phyloP scores from a whole-genome alignment of 345 rosid species.

The Pelargonium nanum region DNA sequence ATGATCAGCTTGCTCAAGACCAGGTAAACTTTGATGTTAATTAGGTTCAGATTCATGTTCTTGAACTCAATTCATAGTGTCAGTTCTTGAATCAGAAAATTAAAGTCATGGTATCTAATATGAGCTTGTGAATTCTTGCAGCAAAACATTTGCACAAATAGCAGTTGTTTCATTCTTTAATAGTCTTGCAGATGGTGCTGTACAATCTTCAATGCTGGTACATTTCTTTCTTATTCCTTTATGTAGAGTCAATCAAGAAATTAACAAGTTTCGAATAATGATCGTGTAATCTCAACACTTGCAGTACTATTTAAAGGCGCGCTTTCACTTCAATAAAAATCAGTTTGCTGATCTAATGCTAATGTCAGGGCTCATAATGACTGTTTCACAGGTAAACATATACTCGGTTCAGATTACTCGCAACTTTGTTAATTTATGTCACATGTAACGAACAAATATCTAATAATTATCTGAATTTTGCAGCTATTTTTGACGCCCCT shows the following conservation, averaged over 20 bases:
- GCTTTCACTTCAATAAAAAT: slow-evolving; percentile 67
- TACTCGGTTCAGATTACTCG: no score
- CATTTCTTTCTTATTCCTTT: slow-evolving; percentile 1
- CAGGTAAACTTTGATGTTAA: slow-evolving; percentile 28
- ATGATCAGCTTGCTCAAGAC: slow-evolving; percentile 37
- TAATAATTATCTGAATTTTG: slow-evolving; percentile 10
- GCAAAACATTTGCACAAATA: slow-evolving; percentile 55
- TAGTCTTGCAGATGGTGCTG: slow-evolving; percentile 59
- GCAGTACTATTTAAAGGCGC: slow-evolving; percentile 87
- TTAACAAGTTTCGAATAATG: background rate
- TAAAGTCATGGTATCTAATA: background rate
- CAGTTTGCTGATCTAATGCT: slow-evolving; percentile 73
- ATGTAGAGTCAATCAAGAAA: background rate
- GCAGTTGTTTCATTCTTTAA: slow-evolving; percentile 67
- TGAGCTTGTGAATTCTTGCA: slow-evolving; percentile 18
- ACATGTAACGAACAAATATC: no score
- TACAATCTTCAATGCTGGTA: slow-evolving; percentile 53
- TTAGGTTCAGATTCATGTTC: background rate
- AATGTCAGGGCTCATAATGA: slow-evolving; percentile 35
- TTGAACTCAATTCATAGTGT: no score
- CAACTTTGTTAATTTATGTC: no score
- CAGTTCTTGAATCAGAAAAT: no score
- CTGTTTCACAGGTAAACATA: slow-evolving; percentile 58
- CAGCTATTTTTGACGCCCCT: slow-evolving; percentile 70
- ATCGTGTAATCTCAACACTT: background rate